These are phyloP conservation scores for Phytophthora sp. DNA, from an alignment of 352 stramenopile species.

Conservation along the genomic window DNA sequence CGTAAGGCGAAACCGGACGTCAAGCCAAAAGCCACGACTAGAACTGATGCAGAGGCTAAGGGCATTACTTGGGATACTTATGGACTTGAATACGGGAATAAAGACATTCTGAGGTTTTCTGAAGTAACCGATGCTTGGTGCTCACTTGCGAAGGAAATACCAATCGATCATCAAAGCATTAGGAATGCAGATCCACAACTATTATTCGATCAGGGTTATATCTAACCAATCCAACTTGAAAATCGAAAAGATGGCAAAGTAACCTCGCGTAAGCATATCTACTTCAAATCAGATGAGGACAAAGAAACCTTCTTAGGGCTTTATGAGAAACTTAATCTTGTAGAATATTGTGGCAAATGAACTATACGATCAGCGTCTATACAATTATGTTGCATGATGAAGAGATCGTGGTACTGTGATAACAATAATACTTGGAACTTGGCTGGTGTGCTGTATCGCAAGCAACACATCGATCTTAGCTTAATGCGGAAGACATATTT, in stretches of 20 bases:
- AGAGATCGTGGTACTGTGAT: background rate
- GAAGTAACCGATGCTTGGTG: background rate
- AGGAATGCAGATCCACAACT: background rate
- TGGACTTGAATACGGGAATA: background rate
- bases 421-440: slow-evolving; percentile 1
- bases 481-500: background rate
- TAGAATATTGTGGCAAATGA: background rate
- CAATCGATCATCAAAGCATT: background rate
- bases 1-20: no score
- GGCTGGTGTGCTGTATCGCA: background rate
- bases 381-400: background rate
- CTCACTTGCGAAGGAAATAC: background rate
- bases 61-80: background rate
- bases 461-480: background rate
- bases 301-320: background rate
- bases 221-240: background rate
- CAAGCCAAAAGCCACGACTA: no score
- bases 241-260: background rate
- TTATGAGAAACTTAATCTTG: background rate
- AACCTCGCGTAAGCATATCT: background rate
- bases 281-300: background rate
- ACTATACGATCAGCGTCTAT: background rate
- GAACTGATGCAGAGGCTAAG: slow-evolving; percentile 13
- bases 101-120: slow-evolving; percentile 3
- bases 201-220: background rate